A percentile compares a stretch with the other conserved stretches of the same genome.
These are phyloP conservation scores for Thelonectria discophora DNA, from an alignment of 2,329 filamentous ascomycete genomes.

Conservation along the genomic window DNA sequence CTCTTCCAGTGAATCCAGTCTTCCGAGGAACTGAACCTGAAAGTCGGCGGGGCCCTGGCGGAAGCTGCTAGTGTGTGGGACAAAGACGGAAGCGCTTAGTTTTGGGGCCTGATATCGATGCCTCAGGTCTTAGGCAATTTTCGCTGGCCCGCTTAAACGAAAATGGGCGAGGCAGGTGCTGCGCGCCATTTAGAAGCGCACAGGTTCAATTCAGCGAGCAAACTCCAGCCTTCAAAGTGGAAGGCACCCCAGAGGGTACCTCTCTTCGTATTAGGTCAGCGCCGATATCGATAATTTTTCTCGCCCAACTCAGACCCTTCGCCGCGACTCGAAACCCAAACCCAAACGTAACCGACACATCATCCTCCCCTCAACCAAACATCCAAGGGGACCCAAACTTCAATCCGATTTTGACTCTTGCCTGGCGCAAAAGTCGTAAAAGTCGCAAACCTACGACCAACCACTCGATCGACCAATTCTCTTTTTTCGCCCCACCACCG, in stretches of 20 bases:
- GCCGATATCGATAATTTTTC: constrained; percentile 39
- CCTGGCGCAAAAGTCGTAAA: constrained; percentile 54
- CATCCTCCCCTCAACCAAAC: constrained; percentile 25
- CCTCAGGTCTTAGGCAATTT: constrained; percentile 6
- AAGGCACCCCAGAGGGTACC: neutral
- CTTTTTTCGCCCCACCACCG: constrained; percentile 32
- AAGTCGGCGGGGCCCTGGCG: too few species aligned
- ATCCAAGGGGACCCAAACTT: constrained; percentile 22
- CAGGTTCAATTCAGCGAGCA: neutral
- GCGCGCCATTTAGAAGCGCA: neutral
- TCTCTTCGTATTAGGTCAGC: constrained; percentile 35
- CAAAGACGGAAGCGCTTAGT: neutral
- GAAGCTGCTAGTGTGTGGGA: neutral
- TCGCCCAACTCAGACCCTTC: constrained; percentile 36
- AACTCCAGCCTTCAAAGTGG: too few species aligned
- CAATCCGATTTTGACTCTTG: constrained; percentile 40
- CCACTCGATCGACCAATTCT: constrained; percentile 41
- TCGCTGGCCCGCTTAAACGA: neutral
- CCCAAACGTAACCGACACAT: constrained; percentile 33
- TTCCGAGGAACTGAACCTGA: too few species aligned
- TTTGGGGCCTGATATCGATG: constrained; percentile 2
- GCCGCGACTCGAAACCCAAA: constrained; percentile 30
- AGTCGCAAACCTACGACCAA: constrained; percentile 43
- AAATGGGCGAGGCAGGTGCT: neutral
- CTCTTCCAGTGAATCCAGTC: neutral